Conservation (phyloP, 805 yeast species). For the Naumovozyma dairenensis region DNA sequence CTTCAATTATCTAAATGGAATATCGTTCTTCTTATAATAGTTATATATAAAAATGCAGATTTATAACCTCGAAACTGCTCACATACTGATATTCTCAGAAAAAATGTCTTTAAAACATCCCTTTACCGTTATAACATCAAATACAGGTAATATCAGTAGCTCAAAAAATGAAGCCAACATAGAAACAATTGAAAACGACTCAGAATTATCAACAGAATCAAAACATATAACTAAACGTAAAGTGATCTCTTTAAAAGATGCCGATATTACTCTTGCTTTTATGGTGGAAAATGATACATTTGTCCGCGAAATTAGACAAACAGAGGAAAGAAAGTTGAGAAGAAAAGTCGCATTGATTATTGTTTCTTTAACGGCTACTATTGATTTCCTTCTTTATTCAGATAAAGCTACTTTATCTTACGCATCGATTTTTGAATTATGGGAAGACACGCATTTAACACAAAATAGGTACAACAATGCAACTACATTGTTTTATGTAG, state of each 20-base stretch:
- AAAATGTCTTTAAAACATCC: too few species aligned
- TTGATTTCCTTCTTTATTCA: slow-evolving; percentile 37
- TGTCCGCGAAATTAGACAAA: slow-evolving; percentile 34
- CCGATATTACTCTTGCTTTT: slow-evolving; percentile 33
- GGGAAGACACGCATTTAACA: slow-evolving; percentile 36
- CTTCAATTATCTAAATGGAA: too few species aligned
- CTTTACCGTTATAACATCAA: too few species aligned
- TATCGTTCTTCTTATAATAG: too few species aligned
- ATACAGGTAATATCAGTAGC: too few species aligned
- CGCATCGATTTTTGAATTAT: slow-evolving; percentile 39
- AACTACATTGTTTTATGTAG: slow-evolving; percentile 45
- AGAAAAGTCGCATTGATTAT: slow-evolving; percentile 32
- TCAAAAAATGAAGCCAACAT: neutral
- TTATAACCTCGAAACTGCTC: too few species aligned
- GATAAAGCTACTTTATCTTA: slow-evolving; percentile 45
- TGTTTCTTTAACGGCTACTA: slow-evolving; percentile 31
- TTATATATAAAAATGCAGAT: too few species aligned
- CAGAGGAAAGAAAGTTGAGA: slow-evolving; percentile 32
- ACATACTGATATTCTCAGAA: too few species aligned
- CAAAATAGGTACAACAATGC: slow-evolving; percentile 38
- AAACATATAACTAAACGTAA: slow-evolving; percentile 8
- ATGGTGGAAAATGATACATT: slow-evolving; percentile 28
- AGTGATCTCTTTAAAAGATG: slow-evolving; percentile 29
- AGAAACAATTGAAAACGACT: neutral
- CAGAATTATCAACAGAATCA: neutral